These are phyloP conservation scores for Colletotrichum graminicola DNA, from an alignment of 2,329 filamentous ascomycete genomes.

Conservation along the genomic window DNA sequence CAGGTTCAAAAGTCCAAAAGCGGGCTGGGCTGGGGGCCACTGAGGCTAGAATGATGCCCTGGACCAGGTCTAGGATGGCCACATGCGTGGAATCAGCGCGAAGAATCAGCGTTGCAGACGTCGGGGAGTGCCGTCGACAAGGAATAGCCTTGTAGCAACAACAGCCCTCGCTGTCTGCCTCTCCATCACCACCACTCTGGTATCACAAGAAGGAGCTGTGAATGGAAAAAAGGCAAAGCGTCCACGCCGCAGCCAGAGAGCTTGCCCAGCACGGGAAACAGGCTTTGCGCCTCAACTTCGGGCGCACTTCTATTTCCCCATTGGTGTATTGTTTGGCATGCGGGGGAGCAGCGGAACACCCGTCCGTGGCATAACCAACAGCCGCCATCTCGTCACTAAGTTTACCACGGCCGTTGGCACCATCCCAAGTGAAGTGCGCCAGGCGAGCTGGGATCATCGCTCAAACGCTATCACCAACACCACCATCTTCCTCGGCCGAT, in stretches of 20 bases:
- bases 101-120: conserved; percentile 34
- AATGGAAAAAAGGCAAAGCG: no score
- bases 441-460: conserved; percentile 38
- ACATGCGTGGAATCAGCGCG: conserved; percentile 33
- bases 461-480: conserved; percentile 36
- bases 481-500: conserved; percentile 29
- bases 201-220: no score
- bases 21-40: conserved; percentile 9
- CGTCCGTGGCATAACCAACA: conserved; percentile 29
- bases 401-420: conserved; percentile 17
- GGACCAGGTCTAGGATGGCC: conserved; percentile 33
- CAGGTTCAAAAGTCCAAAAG: conserved; percentile 35
- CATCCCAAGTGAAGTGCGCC: conserved; percentile 10
- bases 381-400: conserved; percentile 19
- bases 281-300: conserved; percentile 32
- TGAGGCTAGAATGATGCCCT: conserved; percentile 19
- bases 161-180: conserved; percentile 22
- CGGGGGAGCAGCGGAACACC: conserved; percentile 30
- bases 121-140: conserved; percentile 19
- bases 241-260: conserved; percentile 6
- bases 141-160: conserved; percentile 38
- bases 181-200: conserved; percentile 4
- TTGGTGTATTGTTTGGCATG: conserved; percentile 20
- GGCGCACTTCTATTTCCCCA: conserved; percentile 13
- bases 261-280: conserved; percentile 37